These are phyloP conservation scores for Extremus antarcticus DNA, from an alignment of 495 filamentous ascomycete species.

Conservation along the genomic window DNA sequence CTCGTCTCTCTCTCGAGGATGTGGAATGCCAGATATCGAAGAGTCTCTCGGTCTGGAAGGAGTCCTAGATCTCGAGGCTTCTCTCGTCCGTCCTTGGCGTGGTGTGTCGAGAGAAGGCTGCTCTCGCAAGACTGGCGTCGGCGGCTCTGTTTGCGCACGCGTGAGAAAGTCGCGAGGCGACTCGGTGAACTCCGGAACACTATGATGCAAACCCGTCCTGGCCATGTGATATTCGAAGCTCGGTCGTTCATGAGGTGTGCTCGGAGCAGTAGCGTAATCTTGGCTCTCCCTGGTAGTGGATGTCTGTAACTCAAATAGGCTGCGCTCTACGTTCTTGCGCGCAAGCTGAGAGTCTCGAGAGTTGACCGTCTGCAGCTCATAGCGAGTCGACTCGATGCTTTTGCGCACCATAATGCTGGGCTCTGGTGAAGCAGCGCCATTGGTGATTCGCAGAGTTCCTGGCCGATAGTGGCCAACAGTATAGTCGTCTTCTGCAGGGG, in stretches of 20 bases:
- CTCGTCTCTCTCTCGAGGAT: background rate
- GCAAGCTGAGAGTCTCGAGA: background rate
- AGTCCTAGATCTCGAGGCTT: background rate
- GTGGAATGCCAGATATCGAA: background rate
- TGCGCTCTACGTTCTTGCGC: background rate
- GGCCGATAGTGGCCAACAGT: conserved; percentile 25
- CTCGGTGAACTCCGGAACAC: background rate
- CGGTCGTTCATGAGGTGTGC: background rate
- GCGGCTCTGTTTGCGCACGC: background rate
- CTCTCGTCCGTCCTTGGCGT: background rate
- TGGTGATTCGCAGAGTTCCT: conserved; percentile 31
- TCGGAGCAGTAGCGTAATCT: background rate
- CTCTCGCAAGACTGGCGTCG: background rate
- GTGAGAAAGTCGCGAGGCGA: background rate
- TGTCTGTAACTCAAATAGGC: background rate
- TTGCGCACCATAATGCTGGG: conserved; percentile 13
- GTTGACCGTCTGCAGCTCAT: background rate
- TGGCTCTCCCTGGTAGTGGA: background rate
- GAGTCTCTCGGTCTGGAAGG: background rate
- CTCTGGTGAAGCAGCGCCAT: conserved; percentile 31
- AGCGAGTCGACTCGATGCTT: background rate
- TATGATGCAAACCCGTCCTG: background rate
- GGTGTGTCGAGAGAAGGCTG: background rate
- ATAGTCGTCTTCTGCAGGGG: conserved; percentile 27
- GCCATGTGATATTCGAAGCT: background rate